A percentile compares a stretch with the other conserved stretches of the same genome.
Evolutionary conservation across 352 stramenopile species (phyloP).

Genomic region (Nothophytophthora sp.): DNA sequence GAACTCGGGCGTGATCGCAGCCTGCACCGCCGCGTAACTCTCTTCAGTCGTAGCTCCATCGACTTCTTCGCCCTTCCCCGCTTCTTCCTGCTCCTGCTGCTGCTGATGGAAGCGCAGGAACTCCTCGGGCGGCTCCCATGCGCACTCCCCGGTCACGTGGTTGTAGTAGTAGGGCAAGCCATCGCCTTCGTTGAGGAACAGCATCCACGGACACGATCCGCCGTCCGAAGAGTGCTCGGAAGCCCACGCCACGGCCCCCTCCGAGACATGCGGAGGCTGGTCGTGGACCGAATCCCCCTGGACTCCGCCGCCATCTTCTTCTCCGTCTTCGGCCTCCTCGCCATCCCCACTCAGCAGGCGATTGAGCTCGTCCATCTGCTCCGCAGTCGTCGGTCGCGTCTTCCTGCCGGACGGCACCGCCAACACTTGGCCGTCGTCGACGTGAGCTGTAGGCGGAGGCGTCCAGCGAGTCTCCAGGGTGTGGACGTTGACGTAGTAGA

Average conservation of each 20-base stretch:
- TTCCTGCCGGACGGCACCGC: slow-evolving; percentile 12
- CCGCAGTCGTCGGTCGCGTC: slow-evolving; percentile 47
- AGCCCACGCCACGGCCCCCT: not conserved
- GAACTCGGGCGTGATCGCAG: slow-evolving; percentile 43
- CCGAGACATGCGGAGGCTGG: not conserved
- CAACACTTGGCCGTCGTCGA: too few species aligned
- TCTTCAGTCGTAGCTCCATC: not conserved
- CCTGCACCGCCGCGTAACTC: not conserved
- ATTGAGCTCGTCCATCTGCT: slow-evolving; percentile 67
- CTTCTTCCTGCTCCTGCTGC: slow-evolving; percentile 7
- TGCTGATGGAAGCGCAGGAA: slow-evolving; percentile 48
- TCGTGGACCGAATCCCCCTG: not conserved
- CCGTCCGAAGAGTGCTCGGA: slow-evolving; percentile 1
- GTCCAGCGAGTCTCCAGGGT: slow-evolving; percentile 63
- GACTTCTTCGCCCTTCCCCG: not conserved
- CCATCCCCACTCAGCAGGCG: slow-evolving; percentile 48
- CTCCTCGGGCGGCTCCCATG: slow-evolving; percentile 63
- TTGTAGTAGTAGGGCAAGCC: slow-evolving; percentile 78
- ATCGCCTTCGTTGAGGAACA: slow-evolving; percentile 70
- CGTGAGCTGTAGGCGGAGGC: slow-evolving; percentile 21
- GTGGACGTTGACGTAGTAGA: slow-evolving; percentile 58
- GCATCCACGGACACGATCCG: slow-evolving; percentile 47
- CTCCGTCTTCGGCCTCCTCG: slow-evolving; percentile 29
- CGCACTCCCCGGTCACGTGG: slow-evolving; percentile 49
- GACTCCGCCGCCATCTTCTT: slow-evolving; percentile 5